A percentile compares a stretch with the other conserved stretches of the same genome.
Evolutionary conservation across 805 yeast species (phyloP).

Genomic region (Myxozyma melibiosi): DNA sequence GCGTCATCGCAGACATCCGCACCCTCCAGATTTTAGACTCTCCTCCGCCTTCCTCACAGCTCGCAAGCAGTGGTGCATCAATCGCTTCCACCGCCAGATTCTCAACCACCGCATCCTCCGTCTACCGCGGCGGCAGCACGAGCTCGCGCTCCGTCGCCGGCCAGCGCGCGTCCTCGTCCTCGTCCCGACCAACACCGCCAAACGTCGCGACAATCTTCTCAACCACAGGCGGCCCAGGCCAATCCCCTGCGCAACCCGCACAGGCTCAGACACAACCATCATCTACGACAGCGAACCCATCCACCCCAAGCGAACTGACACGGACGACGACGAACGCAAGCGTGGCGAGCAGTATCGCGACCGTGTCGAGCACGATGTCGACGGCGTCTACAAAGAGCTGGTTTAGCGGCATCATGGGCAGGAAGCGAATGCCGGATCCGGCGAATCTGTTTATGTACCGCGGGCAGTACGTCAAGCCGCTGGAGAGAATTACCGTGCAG

Average conservation of each 20-base stretch:
- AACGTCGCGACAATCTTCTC: not conserved
- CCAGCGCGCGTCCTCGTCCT: constrained; percentile 6
- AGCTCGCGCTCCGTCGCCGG: constrained; percentile 5
- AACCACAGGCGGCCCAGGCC: not conserved
- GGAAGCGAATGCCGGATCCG: constrained; percentile 21
- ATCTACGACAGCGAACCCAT: not conserved
- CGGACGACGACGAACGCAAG: constrained; percentile 20
- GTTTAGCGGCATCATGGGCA: constrained; percentile 23
- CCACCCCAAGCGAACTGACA: constrained; percentile 12
- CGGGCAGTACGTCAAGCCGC: constrained; percentile 22
- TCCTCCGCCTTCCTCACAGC: constrained; percentile 9
- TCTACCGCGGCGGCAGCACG: not conserved
- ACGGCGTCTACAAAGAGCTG: constrained; percentile 27
- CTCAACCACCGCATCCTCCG: constrained; percentile 9
- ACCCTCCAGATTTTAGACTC: constrained; percentile 21
- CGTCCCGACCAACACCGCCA: too few species aligned
- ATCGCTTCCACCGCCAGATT: constrained; percentile 9
- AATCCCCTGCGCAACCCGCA: too few species aligned
- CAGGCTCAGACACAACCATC: too few species aligned
- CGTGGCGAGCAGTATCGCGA: constrained; percentile 17
- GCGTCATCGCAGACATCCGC: constrained; percentile 32
- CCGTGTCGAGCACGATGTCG: constrained; percentile 19
- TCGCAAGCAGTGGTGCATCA: constrained; percentile 9
- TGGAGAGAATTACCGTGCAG: constrained; percentile 32
- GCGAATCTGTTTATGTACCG: constrained; percentile 15